A percentile compares a stretch with the other conserved stretches of the same genome.
Evolutionary conservation across 371 early-diverging fungal species (phyloP).

Genomic region (Blakeslea trispora): DNA sequence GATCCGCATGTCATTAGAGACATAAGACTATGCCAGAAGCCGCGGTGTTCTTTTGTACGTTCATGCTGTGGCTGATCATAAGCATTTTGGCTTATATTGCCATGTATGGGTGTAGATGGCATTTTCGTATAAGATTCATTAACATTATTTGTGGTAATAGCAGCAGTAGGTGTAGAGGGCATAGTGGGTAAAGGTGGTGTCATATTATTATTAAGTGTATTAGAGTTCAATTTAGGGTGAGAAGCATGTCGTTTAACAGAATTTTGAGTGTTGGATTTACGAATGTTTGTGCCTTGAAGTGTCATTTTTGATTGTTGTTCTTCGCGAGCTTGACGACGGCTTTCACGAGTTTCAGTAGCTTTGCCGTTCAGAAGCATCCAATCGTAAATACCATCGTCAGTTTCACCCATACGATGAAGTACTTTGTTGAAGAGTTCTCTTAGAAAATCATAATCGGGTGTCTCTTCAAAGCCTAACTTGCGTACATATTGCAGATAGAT

Average conservation of each 20-base stretch:
- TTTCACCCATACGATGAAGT: slow-evolving; percentile 71
- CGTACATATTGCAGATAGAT: slow-evolving; percentile 93
- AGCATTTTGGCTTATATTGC: slow-evolving; percentile 1
- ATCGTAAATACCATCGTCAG: slow-evolving; percentile 94
- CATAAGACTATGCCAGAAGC: slow-evolving; percentile 31
- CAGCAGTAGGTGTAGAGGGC: slow-evolving; percentile 7
- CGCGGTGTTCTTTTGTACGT: slow-evolving; percentile 26
- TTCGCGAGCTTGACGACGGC: slow-evolving; percentile 30
- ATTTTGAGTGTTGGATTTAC: slow-evolving; percentile 21
- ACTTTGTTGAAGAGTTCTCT: slow-evolving; percentile 87
- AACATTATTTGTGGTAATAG: slow-evolving; percentile 3
- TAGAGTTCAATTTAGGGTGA: slow-evolving; percentile 21
- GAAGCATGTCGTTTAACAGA: slow-evolving; percentile 31
- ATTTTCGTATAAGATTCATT: slow-evolving; percentile 22
- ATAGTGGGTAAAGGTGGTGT: slow-evolving; percentile 21
- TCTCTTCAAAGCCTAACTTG: slow-evolving; percentile 93
- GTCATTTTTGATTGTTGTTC: slow-evolving; percentile 21
- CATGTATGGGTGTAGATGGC: slow-evolving; percentile 21
- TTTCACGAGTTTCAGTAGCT: slow-evolving; percentile 52
- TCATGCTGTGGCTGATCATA: slow-evolving; percentile 18
- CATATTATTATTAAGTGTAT: background rate
- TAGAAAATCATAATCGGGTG: slow-evolving; percentile 95
- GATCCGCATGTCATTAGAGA: slow-evolving; percentile 33
- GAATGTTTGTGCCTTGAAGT: slow-evolving; percentile 13
- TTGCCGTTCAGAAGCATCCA: slow-evolving; percentile 84